Percentiles rank a stretch among this genome's conserved stretches.
Evolutionary conservation across 164 flowering plant genomes (phyloP).

Genomic region (Sextonia rubra): DNA sequence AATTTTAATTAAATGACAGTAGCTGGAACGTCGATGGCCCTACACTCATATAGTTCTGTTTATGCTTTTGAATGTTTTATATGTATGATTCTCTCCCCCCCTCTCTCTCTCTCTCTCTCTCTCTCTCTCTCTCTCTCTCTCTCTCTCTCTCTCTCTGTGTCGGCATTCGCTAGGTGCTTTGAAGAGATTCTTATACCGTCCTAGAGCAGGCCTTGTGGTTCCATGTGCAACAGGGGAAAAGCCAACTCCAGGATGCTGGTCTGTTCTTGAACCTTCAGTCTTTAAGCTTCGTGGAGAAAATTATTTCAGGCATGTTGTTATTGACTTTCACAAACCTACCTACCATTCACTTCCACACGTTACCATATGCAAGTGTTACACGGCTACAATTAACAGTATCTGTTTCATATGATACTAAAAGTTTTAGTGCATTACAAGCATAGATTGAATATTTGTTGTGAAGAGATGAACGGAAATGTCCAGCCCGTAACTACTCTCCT

Average conservation of each 20-base stretch:
- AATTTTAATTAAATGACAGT: no score
- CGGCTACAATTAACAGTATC: neutral
- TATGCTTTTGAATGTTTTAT: neutral
- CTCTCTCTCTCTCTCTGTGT: neutral
- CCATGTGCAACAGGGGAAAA: slow-evolving; percentile 58
- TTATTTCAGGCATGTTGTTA: slow-evolving; percentile 67
- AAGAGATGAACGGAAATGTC: slow-evolving; percentile 78
- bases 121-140: neutral
- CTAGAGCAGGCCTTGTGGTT: slow-evolving; percentile 67
- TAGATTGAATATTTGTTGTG: slow-evolving; percentile 10
- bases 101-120: neutral
- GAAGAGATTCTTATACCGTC: slow-evolving; percentile 58
- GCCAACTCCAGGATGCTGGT: slow-evolving; percentile 67
- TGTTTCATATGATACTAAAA: neutral
- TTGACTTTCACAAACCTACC: neutral
- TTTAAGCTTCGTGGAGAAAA: slow-evolving; percentile 81
- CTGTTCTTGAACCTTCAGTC: slow-evolving; percentile 66
- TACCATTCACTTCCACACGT: neutral
- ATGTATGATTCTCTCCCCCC: neutral
- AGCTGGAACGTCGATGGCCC: neutral
- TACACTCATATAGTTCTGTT: neutral
- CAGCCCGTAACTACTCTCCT: slow-evolving; percentile 65
- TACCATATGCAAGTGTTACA: neutral
- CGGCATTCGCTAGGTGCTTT: slow-evolving; percentile 48
- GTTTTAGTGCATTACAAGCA: neutral